These are phyloP conservation scores for Cystobasidium onofrii DNA, from an alignment of 768 basidiomycete genomes.

Conservation along the genomic window DNA sequence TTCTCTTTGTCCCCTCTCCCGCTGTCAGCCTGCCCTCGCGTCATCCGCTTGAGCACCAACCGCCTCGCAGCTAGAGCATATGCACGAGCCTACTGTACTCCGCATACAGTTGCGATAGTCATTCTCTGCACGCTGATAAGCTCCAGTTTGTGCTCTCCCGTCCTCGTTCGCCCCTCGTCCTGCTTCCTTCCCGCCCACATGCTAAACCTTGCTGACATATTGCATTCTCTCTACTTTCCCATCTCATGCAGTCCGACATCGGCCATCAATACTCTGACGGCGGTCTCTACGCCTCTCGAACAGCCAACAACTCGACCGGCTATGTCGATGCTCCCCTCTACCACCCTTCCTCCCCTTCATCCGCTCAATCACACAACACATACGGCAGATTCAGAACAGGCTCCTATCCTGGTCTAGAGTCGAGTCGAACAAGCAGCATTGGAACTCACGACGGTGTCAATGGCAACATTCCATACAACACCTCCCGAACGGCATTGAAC, in stretches of 20 bases:
- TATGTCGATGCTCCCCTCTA: conserved; percentile 34
- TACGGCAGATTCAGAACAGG: conserved; percentile 21
- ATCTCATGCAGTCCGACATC: conserved; percentile 12
- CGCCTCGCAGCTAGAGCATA: neutral
- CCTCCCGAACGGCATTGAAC: conserved; percentile 43
- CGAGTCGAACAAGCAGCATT: conserved; percentile 41
- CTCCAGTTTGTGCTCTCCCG: neutral
- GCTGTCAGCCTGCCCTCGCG: neutral
- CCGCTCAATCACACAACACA: conserved; percentile 32
- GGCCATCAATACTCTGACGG: conserved; percentile 17
- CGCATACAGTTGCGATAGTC: neutral
- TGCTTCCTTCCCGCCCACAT: neutral
- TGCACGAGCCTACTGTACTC: neutral
- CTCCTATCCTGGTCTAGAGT: conserved; percentile 36
- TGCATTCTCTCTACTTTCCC: neutral
- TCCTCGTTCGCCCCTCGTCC: neutral
- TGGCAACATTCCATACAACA: conserved; percentile 38
- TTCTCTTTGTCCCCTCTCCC: neutral
- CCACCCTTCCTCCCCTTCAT: conserved; percentile 33
- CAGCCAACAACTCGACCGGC: conserved; percentile 25
- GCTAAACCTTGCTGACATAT: neutral
- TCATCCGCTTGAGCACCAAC: neutral
- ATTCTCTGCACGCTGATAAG: neutral
- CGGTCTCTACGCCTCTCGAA: conserved; percentile 21
- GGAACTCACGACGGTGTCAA: conserved; percentile 39